Conservation (phyloP, 495 filamentous ascomycete species). For the Talaromyces proteolyticus region DNA sequence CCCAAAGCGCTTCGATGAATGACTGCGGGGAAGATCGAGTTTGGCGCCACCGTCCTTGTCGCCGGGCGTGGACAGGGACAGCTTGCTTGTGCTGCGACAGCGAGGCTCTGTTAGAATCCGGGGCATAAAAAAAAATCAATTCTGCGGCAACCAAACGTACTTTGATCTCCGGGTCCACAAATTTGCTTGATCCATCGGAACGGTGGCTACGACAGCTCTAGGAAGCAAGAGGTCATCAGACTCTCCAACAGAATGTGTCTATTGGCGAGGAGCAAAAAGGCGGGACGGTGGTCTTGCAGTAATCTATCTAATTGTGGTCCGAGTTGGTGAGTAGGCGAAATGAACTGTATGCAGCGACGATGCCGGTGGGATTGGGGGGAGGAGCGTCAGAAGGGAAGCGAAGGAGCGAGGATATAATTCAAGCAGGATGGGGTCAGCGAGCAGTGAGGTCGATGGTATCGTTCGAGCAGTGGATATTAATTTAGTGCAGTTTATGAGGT, state of each 20-base stretch:
- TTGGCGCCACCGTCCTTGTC: slow-evolving; percentile 54
- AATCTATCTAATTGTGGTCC: too few relatives aligned
- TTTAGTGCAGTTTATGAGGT: too few relatives aligned
- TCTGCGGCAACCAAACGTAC: slow-evolving; percentile 46
- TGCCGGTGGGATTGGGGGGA: too few relatives aligned
- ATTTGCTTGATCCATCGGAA: slow-evolving; percentile 59
- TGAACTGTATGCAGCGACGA: too few relatives aligned
- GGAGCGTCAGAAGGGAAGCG: too few relatives aligned
- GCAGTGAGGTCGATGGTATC: too few relatives aligned
- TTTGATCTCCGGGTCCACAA: slow-evolving; percentile 92
- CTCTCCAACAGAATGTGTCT: not conserved
- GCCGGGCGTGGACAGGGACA: slow-evolving; percentile 66
- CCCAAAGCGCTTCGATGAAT: slow-evolving; percentile 65
- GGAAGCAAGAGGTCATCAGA: slow-evolving; percentile 34
- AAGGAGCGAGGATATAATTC: too few relatives aligned
- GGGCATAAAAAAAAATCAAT: slow-evolving; percentile 11
- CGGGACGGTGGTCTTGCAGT: too few relatives aligned
- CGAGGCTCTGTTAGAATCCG: slow-evolving; percentile 3
- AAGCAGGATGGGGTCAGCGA: too few relatives aligned
- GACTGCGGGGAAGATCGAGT: slow-evolving; percentile 58
- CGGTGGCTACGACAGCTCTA: slow-evolving; percentile 32
- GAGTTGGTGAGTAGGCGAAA: too few relatives aligned
- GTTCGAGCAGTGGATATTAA: too few relatives aligned
- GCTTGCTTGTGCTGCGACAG: slow-evolving; percentile 66
- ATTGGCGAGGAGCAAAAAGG: not conserved